Evolutionary conservation across 108 stramenopile genomes (phyloP), one percentile per base, ranked within the genome.

Genomic region (Cyclotella atomus): DNA sequence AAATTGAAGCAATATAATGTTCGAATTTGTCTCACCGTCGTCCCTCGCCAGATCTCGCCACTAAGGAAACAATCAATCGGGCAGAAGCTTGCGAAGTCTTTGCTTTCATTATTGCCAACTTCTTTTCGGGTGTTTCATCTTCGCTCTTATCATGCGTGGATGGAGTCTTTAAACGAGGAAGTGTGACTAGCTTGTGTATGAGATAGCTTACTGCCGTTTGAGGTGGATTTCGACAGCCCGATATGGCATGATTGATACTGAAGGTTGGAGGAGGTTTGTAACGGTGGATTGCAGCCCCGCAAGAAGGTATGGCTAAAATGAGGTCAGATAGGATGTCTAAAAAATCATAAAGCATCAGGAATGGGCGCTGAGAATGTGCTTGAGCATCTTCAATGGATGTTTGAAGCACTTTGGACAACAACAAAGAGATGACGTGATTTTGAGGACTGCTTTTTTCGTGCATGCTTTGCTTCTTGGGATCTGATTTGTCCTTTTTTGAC

Each of bases 31-130:
- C 52, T 52, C 20, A 57, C 46, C 91, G 84, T n/a, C 97, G 81
- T 2, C 95, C 94, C 65, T 98, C 97, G 9, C 97, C 96, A 41
- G 91, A 90, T 12, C 97, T 74, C 34, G 96, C 95, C 16, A 95
- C 91, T 20, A 98, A 85, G 17, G 90, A 88, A 17, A 95, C 81
- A 10, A 96, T 67, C 15, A 96, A 72, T 25, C 92, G 62, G n/a
- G 92, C 92, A 41, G 89, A 52, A 30, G 87, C 64, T 70, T 94
- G 93, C 16, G 80, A 81, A 5, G 83, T 68, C 75, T 85, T 85
- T 14, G 83, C 72, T 50, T 83, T 73, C 10, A 66, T 71, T 44
- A 75, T 80, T 3, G 78, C 75, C 47, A 65, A 59, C 50, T 71
- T 57, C 59, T 27, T 77, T 9, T 32, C 54, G 38, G 87, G 76